Evolutionary conservation across 2,329 filamentous ascomycete species (phyloP), one percentile per base, ranked within the genome.

Genomic region (Colletotrichum truncatum): DNA sequence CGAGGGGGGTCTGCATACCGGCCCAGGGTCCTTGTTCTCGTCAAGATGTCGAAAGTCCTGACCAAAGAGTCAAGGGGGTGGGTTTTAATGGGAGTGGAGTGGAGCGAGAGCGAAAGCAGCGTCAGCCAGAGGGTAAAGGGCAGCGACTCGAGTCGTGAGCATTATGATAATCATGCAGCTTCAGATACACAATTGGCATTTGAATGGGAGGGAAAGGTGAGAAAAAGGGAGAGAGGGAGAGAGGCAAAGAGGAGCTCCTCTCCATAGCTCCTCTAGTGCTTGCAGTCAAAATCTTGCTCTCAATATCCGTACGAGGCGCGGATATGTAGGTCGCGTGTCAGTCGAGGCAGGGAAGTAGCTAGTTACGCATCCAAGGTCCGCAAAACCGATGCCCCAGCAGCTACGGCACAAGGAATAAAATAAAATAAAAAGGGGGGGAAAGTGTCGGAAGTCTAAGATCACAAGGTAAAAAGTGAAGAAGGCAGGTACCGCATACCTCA

Each of bases 11-110:
- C 41, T 49, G 55, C 26, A 41, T 62, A 46, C 57, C 49, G 56
- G 56, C 36, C 62, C 49, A 65, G 62, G 62, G 62, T 62, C 62
- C 43, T 58, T 30, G 53, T 28, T 45, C 56, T 65, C 30, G 38
- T 51, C 62, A 55, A 45, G 48, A 62, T 55, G 62, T 62, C 43
- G 56, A 64, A 45, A 46, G n/a, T 48, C 32, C 48, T 25, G 56
- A 55, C 23, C 39, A 39, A 28, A 48, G 16, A n/a, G n/a, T n/a
- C n/a, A n/a, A n/a, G n/a, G 14, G 28, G 43, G 48, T 32, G 39
- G 39, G 39, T 56, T 56, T 51, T 51, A 36, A 48, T 52, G 32
- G 56, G 25, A 55, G 39, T 45, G 38, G 54, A 48, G 36, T n/a
- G 21, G 46, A 56, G 30, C 30, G 28, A 46, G 45, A 21, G 34